Evolutionary conservation across 2,329 filamentous ascomycete species (phyloP), one percentile per base, ranked within the genome.

Genomic region (Fusarium coffeatum): DNA sequence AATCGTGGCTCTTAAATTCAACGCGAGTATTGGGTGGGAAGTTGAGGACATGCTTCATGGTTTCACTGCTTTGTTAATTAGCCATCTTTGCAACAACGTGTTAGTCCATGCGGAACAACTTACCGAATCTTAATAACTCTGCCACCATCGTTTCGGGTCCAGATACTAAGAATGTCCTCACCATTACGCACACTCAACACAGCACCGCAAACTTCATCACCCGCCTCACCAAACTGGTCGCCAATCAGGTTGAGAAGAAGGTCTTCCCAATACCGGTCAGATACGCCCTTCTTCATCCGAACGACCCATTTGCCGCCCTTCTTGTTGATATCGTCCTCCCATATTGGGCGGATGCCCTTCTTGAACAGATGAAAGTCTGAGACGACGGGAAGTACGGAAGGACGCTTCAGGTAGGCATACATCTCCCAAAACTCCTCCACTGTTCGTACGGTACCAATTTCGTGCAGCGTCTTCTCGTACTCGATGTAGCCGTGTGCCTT

Each of bases 301-400:
- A 99, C 90, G 71, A 98, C 94, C 95, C 95, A 99, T 83, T 99
- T 99, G 54, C 96, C 96, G 57, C 96, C 96, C 73, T 90, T 92
- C 80, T 93, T 96, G 83, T 99, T 99, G 79, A 97, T 93, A 48
- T 97, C 94, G 74, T 99, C 96, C 81, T 99, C 96, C 96, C 96
- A 99, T 74, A 99, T 96, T 23, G 96, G 96, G 65, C 96, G 90
- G 66, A 99, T 94, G 57, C 94, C 95, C 78, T 96, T 94, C 82
- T 96, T 97, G 85, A 99, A 99, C 64, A 99, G 91, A 79, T 99
- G 96, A 78, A 98, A 99, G 81, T 99, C 96, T 25, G 94, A 98
- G 30, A 98, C 95, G 7, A 95, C 90, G 9, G 95, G 95, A 61
- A 99, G 85, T 34, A 87, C 84, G 37, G 94, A 98, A 4, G 97